Evolutionary conservation across 495 filamentous ascomycete genomes (phyloP), one percentile per base, ranked within the genome.

Genomic region (Penicillium coffeae): DNA sequence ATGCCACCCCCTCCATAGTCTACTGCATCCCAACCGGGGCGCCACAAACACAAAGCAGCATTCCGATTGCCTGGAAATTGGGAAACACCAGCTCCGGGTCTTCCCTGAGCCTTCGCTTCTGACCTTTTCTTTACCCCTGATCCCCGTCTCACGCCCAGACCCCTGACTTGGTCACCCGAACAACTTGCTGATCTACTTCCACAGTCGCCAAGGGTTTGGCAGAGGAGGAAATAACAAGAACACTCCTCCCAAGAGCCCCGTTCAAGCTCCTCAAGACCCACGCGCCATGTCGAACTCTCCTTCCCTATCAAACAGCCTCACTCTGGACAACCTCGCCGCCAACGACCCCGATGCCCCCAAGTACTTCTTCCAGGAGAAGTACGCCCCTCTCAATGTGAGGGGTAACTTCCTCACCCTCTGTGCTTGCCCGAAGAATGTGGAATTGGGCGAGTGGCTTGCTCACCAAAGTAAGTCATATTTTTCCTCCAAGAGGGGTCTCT

Each of bases 361-460:
- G 58, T 84, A 80, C 65, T 86, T 85, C 66, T 86, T 91, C 64
- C 85, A 88, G 56, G 82, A 90, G 50, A 80, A 85, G 54, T 88
- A 90, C 60, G 83, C 87, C 36, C 85, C 84, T 55, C 79, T 95
- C 52, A 92, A 94, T 48, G 91, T 95, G 52, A 94, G 89, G 69
- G 91, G 91, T 37, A 96, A 95, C 69, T 95, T 95, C 64, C 89
- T 94, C 86, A 95, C 91, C 16, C 70, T 96, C 36, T 92, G 89
- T 56, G 88, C 88, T 42, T 87, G 88, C 61, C 91, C 91, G 8
- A 87, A 88, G 65, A 85, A 89, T 42, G 86, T 95, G 21, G 91
- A 95, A 63, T 78, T 87, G 50, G 90, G 89, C 25, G 91, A 96
- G 61, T 96, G 91, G 91, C 72, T 95, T 50, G 90, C 90, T 45